These are phyloP conservation scores for Rhizoctonia solani DNA, from an alignment of 1,284 basidiomycete species.

Conservation along the genomic window DNA sequence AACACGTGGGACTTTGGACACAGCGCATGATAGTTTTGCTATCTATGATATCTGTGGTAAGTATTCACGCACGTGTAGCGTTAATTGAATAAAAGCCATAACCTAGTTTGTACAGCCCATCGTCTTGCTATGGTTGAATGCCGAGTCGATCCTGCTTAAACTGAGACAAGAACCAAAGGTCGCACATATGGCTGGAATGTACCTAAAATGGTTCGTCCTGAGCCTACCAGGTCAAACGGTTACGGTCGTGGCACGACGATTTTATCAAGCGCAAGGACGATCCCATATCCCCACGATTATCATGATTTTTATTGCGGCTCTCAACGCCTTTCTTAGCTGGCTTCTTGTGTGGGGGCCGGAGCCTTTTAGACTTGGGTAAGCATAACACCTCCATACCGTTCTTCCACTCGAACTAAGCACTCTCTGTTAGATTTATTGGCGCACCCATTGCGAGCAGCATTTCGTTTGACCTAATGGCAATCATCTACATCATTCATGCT, in stretches of 20 bases:
- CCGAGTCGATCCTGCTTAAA: conserved; percentile 74
- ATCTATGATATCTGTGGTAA: conserved; percentile 59
- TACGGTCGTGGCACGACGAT: conserved; percentile 75
- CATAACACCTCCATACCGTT: not conserved
- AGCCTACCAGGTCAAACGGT: conserved; percentile 90
- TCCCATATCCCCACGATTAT: conserved; percentile 88
- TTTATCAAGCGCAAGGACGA: conserved; percentile 87
- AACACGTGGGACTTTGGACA: conserved; percentile 84
- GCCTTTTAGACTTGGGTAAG: conserved; percentile 58
- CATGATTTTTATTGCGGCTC: conserved; percentile 80
- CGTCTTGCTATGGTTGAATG: conserved; percentile 75
- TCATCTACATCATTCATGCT: conserved; percentile 73
- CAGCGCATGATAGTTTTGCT: conserved; percentile 82
- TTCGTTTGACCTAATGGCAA: conserved; percentile 82
- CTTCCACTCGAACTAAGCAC: not conserved
- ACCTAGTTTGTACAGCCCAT: conserved; percentile 57
- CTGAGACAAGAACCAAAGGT: conserved; percentile 88
- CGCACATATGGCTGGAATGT: conserved; percentile 74
- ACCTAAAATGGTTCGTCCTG: conserved; percentile 76
- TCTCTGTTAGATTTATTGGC: conserved; percentile 75
- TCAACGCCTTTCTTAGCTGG: conserved; percentile 85
- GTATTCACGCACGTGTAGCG: conserved; percentile 43
- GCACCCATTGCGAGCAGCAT: conserved; percentile 90
- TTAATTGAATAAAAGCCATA: conserved; percentile 15
- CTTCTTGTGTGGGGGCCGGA: conserved; percentile 86